Evolutionary conservation across 2,329 filamentous ascomycete genomes (phyloP), one percentile per base, ranked within the genome.

Genomic region (Trichoderma sp.): DNA sequence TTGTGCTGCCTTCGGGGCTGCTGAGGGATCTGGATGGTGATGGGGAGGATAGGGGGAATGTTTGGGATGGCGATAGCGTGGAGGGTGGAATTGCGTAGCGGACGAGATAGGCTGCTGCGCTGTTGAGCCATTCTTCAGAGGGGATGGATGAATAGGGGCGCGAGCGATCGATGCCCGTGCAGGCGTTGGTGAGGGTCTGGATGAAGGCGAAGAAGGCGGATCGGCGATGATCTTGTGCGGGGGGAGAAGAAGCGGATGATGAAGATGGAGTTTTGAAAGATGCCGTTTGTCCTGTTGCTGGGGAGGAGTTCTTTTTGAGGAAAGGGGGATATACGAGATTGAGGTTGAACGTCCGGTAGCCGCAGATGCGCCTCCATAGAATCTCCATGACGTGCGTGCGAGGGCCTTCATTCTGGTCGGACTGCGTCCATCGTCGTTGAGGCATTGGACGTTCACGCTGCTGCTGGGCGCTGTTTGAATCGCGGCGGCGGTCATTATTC

Each of bases 111-210:
- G 78, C 76, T 2, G 77, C 78, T 1, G 75, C 78, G 62, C 76
- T 71, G 63, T 76, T 74, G 11, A 79, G 71, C 74, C 77, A 78
- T 68, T 77, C 75, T 5, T 69, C 60, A 6, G 73, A 55, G 0
- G 76, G 66, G 14, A 79, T 69, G 27, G 68, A 71, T 11, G 71
- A 70, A 58, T 79, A 77, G 2, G 71, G 68, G 2, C 76, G 71
- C 29, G 73, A 70, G 21, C 77, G 75, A 56, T 77, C 76, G 31
- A 72, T 72, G 49, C 76, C 74, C 21, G 77, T 70, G 62, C 76
- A 77, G 2, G 71, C 78, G 57, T 80, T 80, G 24, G 77, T 76
- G 5, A 80, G 75, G 3, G 77, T 80, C 31, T 80, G 78, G 5
- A 76, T 72, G 13, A 80, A 71, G 1, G 78, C 79, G 31, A 76